These are phyloP conservation scores for Schizosaccharomyces lindneri DNA, from an alignment of 805 yeast species.

Conservation along the genomic window DNA sequence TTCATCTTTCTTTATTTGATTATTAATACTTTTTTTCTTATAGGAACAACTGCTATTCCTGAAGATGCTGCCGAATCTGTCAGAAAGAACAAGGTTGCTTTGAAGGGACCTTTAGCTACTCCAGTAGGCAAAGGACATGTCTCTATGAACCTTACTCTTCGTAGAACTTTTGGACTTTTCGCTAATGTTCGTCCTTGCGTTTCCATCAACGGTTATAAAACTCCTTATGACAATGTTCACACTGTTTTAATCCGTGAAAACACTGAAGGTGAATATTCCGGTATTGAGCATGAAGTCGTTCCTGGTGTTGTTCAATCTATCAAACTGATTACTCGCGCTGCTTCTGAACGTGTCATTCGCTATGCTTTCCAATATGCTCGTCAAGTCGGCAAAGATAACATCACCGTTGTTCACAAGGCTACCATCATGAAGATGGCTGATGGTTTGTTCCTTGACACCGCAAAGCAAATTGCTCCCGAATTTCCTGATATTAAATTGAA, in stretches of 20 bases:
- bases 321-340: conserved; percentile 86
- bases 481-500: conserved; percentile 72
- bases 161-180: conserved; percentile 86
- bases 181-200: conserved; percentile 88
- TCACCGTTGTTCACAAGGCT: conserved; percentile 91
- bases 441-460: conserved; percentile 84
- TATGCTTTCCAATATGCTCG: conserved; percentile 93
- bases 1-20: not conserved
- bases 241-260: conserved; percentile 92
- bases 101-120: conserved; percentile 87
- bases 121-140: conserved; percentile 59
- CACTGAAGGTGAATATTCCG: conserved; percentile 98
- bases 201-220: conserved; percentile 79
- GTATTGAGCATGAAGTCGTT: conserved; percentile 87
- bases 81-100: conserved; percentile 88
- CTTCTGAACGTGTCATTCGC: conserved; percentile 87
- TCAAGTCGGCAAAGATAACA: conserved; percentile 64
- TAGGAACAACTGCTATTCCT: conserved; percentile 82
- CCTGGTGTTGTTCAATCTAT: conserved; percentile 98
- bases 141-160: conserved; percentile 82
- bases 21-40: not conserved
- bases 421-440: conserved; percentile 95
- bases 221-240: conserved; percentile 71
- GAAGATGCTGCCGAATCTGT: conserved; percentile 63
- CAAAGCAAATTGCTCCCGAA: conserved; percentile 68